Conservation (phyloP, 257 asterid species). For the Agastache rugosa region DNA sequence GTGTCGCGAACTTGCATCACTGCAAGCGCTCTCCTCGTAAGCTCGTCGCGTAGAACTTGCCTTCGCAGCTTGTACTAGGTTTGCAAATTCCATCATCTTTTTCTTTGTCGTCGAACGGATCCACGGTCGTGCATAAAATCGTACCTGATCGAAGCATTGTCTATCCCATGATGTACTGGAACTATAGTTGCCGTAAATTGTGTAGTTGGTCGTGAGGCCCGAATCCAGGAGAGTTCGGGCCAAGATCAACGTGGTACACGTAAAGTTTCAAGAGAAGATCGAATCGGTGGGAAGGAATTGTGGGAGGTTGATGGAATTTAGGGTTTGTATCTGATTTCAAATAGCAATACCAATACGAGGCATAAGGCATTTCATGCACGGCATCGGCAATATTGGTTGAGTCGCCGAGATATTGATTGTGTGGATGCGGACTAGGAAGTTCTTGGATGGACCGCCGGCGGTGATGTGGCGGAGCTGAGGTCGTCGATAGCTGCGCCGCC, state of each 20-base stretch:
- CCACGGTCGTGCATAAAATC: conserved; percentile 8
- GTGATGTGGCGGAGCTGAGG: conserved; percentile 3
- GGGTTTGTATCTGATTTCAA: neutral
- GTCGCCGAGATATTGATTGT: neutral
- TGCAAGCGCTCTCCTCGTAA: conserved; percentile 21
- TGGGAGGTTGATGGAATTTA: neutral
- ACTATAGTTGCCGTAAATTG: neutral
- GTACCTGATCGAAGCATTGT: neutral
- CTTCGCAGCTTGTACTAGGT: neutral
- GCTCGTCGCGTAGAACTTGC: neutral
- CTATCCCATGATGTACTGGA: too few species aligned
- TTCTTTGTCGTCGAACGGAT: conserved; percentile 23
- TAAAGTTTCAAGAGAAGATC: neutral
- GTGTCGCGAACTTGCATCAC: neutral
- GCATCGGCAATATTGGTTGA: neutral
- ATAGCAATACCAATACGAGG: neutral
- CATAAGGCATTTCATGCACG: neutral
- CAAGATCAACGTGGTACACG: neutral
- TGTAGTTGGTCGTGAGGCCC: neutral
- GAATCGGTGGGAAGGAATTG: neutral
- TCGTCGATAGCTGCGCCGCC: neutral
- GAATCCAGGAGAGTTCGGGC: neutral
- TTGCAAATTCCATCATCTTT: neutral
- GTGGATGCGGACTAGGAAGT: neutral
- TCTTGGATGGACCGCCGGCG: neutral